phyloP scores from a whole-genome alignment of 2,329 filamentous ascomycete genomes.

The Fusarium nodosum region DNA sequence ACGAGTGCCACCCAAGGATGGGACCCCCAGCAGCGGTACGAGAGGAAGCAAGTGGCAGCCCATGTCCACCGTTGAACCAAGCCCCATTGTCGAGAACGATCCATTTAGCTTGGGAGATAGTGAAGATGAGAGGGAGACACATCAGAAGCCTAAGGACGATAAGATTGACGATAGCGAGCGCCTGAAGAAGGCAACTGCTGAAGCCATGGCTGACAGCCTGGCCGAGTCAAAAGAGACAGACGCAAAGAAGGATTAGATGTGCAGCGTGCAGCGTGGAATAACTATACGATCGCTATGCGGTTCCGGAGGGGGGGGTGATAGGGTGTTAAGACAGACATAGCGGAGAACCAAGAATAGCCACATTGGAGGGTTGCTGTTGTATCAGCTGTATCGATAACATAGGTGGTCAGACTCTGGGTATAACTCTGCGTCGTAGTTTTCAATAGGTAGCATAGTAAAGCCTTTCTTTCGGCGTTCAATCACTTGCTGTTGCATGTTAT shows the following conservation, averaged over 20 bases:
- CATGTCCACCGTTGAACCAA: conserved; percentile 83
- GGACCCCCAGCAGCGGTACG: conserved; percentile 59
- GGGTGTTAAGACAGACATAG: conserved; percentile 1
- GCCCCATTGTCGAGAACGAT: conserved; percentile 89
- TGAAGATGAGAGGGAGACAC: conserved; percentile 84
- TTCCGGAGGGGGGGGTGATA: neutral
- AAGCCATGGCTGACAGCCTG: conserved; percentile 70
- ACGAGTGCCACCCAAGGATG: conserved; percentile 66
- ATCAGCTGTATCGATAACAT: conserved; percentile 17
- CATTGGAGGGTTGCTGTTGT: conserved; percentile 25
- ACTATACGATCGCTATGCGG: neutral
- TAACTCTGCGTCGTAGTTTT: conserved; percentile 27
- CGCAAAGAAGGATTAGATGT: conserved; percentile 54
- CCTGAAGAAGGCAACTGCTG: conserved; percentile 74
- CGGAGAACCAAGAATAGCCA: conserved; percentile 17
- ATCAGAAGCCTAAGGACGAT: conserved; percentile 67
- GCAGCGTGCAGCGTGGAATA: conserved; percentile 2
- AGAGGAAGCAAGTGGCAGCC: conserved; percentile 98
- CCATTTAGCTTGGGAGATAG: conserved; percentile 97
- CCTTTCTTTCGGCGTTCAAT: conserved; percentile 38
- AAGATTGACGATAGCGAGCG: conserved; percentile 71
- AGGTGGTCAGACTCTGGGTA: conserved; percentile 31
- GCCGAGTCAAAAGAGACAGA: conserved; percentile 56
- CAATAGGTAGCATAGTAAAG: conserved; percentile 45
- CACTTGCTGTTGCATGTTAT: conserved; percentile 1